These are phyloP conservation scores for Pleurotus platypus DNA, from an alignment of 768 basidiomycete genomes.

Conservation along the genomic window DNA sequence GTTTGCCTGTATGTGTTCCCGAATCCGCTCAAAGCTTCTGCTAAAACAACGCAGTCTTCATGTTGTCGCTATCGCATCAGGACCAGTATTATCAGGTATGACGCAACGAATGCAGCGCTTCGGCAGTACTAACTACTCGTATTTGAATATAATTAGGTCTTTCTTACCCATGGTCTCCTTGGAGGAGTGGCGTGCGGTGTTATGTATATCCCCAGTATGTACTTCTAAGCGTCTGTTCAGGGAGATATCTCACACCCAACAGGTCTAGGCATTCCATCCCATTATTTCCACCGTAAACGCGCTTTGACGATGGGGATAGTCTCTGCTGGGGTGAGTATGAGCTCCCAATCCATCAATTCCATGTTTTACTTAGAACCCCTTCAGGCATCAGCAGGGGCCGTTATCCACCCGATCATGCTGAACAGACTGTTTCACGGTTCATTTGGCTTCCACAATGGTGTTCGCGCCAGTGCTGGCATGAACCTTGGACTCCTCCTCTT, in stretches of 20 bases:
- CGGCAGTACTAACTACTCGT: not conserved
- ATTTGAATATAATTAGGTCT: conserved; percentile 32
- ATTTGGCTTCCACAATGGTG: conserved; percentile 36
- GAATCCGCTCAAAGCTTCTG: not conserved
- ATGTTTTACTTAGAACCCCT: not conserved
- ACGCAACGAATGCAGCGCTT: not conserved
- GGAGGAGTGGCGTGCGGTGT: conserved; percentile 47
- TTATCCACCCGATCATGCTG: conserved; percentile 56
- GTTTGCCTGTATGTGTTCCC: conserved; percentile 15
- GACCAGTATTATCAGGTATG: conserved; percentile 27
- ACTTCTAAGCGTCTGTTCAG: no score
- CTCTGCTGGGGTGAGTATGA: conserved; percentile 2
- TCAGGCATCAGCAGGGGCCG: conserved; percentile 32
- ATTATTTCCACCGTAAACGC: conserved; percentile 46
- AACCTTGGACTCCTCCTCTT: conserved; percentile 29
- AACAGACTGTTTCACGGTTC: conserved; percentile 39
- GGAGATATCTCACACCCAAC: conserved; percentile 7
- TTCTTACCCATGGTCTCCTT: conserved; percentile 47
- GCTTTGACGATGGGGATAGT: conserved; percentile 52
- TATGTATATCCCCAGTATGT: conserved; percentile 35
- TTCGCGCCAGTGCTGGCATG: conserved; percentile 34
- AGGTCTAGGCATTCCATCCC: conserved; percentile 44
- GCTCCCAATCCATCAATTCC: not conserved
- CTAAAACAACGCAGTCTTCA: conserved; percentile 17
- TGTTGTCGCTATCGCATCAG: conserved; percentile 24